Base-by-base conservation (phyloP, 352 stramenopile species). In the Phytophthora palmivora region DNA sequence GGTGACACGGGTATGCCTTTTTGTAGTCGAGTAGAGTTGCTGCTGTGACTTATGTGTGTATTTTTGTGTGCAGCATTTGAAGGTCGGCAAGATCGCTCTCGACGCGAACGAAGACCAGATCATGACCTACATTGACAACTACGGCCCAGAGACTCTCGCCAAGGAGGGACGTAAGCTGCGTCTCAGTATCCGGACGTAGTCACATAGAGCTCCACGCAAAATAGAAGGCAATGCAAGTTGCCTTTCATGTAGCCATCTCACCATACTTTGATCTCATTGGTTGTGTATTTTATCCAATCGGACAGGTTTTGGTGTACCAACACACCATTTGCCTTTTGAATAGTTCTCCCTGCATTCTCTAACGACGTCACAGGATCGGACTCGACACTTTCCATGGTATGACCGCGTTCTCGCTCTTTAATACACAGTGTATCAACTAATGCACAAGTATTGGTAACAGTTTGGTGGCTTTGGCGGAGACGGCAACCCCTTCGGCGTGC, bases 401-500 rank as follows among this genome's bases (percentile, higher is more conserved):
- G 22, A 32, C 32, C 37, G 9, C 14, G 19, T 22, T 14, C 15
- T 30, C 6, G 30, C 30, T 9, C 30, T 14, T 9, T 10, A 34
- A 12, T 28, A 28, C 3, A 34, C 7, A 12, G 4, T 34, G 30
- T 41, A 32, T n/a, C 28, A 48, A 19, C 58, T 56, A 19, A 60
- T 24, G 6, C 3, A 28, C 3, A 21, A 4, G 19, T 55, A 26
- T 39, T 34, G 30, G 30, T 16, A 16, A 18, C 53, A 93, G 84
- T 93, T 95, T 36, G 84, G 78, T 37, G 79, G 76, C 45, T 90
- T 92, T 41, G 68, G 81, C 14, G 78, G 78, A 72, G 82, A 91
- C 60, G 80, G 68, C 21, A 95, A 95, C 67, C 86, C 86, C 4
- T 95, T 95, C 47, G 79, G 78, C 14, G 78, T 91, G 52, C 89